Percentiles rank a stretch among this genome's conserved stretches.
phyloP scores from a whole-genome alignment of 2,329 filamentous ascomycete genomes.

The Bipolaris victoriae region DNA sequence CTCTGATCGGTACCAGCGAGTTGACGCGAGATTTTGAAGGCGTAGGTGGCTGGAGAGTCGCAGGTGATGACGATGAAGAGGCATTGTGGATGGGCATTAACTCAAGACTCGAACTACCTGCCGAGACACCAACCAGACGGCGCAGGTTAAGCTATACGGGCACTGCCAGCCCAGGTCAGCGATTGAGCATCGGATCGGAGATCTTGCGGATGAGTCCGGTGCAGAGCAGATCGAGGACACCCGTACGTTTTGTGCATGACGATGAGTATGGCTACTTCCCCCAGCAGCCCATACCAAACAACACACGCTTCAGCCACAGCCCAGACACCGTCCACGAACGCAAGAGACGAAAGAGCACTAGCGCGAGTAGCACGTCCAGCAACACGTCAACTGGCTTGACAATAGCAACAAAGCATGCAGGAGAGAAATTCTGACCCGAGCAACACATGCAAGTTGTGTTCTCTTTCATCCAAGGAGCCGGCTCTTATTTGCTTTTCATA shows the following conservation, averaged over 20 bases:
- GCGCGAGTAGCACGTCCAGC: conserved; percentile 33
- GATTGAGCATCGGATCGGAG: conserved; percentile 43
- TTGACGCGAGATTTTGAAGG: conserved; percentile 52
- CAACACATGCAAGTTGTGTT: not conserved
- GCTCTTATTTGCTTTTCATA: not conserved
- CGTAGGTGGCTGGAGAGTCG: conserved; percentile 51
- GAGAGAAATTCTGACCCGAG: conserved; percentile 11
- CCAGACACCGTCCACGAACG: conserved; percentile 33
- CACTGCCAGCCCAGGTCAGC: conserved; percentile 34
- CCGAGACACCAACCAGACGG: conserved; percentile 33
- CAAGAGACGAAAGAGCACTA: conserved; percentile 34
- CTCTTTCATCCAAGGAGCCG: too few species aligned
- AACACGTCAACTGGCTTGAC: conserved; percentile 17
- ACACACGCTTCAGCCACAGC: conserved; percentile 27
- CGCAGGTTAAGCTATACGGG: conserved; percentile 45
- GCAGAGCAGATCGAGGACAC: conserved; percentile 46
- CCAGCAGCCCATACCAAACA: conserved; percentile 19
- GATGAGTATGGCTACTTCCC: conserved; percentile 39
- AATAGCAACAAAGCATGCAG: conserved; percentile 18
- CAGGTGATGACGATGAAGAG: conserved; percentile 50
- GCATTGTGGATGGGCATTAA: conserved; percentile 55
- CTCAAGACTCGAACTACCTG: conserved; percentile 49
- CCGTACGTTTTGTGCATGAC: conserved; percentile 25
- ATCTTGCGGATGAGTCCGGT: conserved; percentile 48
- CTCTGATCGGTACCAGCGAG: conserved; percentile 42